Evolutionary conservation across 1,139 yeast species (phyloP), one percentile per base, ranked within the genome.

Genomic region (Hyphopichia burtonii): DNA sequence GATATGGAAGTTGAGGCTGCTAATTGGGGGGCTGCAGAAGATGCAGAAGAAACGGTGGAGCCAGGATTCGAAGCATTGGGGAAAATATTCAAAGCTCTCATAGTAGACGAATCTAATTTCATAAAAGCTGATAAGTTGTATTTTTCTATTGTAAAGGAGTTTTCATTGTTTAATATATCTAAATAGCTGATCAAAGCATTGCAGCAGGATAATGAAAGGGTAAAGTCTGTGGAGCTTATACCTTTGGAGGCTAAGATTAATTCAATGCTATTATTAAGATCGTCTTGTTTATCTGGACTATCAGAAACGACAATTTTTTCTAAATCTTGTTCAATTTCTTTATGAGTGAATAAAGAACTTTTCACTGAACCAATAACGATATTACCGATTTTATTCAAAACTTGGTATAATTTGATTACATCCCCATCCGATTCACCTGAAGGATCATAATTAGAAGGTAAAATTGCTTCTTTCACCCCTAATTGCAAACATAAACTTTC

Each of bases 51-150:
- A 4, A 34, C 20, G 3, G 23, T 17, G 4, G 38, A 36, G 6
- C 38, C 38, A 6, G 37, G 31, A 15, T 18, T 20, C 11, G 33
- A 27, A 8, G 38, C 12, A n/a, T 28, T 15, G 3, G 98, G 96
- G 66, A 91, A 87, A 27, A 93, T 71, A 55, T 91, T 91, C 49
- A 94, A 71, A 0, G 99, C 96, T 47, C 81, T 82, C 47, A 90
- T 80, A 0, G 98, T 96, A 1, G 97, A 83, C 8, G 94, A 81
- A 57, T 93, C 99, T 41, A 93, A 74, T 54, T 88, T 85, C 96
- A 93, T 89, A 59, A 74, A 91, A 44, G 85, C 82, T 16, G 81
- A 70, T 41, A 91, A 71, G 45, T 85, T 83, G 58, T 91, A 93
- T 49, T 78, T 77, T 23, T 77, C 77, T 23, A 93, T 66, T 15